Percentiles rank a stretch among this genome's conserved stretches.
Evolutionary conservation across 768 basidiomycete genomes (phyloP).

Genomic region (Tephrocybe rancida): DNA sequence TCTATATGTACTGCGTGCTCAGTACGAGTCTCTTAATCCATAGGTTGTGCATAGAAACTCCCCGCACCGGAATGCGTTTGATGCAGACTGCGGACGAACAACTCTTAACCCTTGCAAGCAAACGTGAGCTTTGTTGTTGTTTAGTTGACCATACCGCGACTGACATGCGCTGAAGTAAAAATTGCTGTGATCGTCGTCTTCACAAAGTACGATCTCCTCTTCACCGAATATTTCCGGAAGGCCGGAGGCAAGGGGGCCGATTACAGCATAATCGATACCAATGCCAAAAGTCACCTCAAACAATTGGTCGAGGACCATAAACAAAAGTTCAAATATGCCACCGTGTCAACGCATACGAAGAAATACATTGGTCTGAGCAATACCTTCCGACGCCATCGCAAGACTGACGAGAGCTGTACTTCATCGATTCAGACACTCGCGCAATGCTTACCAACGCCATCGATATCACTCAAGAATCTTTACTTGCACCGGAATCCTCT

Average conservation of each 20-base stretch:
- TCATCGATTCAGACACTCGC: not conserved
- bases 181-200: constrained; percentile 32
- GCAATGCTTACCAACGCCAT: not conserved
- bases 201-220: constrained; percentile 32
- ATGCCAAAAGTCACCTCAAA: not conserved
- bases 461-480: not conserved
- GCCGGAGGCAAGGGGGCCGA: not conserved
- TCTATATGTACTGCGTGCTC: not conserved
- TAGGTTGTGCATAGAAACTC: constrained; percentile 7
- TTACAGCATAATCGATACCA: not conserved
- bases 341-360: not conserved
- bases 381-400: too few species aligned
- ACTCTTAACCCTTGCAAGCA: constrained; percentile 2
- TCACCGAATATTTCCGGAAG: constrained; percentile 2
- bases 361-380: not conserved
- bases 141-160: not conserved
- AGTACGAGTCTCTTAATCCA: not conserved
- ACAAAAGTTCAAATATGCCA: not conserved
- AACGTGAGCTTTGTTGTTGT: constrained; percentile 15
- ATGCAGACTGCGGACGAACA: not conserved
- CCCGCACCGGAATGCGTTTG: not conserved
- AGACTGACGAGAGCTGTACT: too few species aligned
- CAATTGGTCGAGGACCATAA: not conserved
- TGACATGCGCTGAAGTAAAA: constrained; percentile 15
- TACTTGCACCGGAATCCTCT: not conserved